Evolutionary conservation across 2,329 filamentous ascomycete genomes (phyloP), one percentile per base, ranked within the genome.

Genomic region (Cordyceps fumosorosea): DNA sequence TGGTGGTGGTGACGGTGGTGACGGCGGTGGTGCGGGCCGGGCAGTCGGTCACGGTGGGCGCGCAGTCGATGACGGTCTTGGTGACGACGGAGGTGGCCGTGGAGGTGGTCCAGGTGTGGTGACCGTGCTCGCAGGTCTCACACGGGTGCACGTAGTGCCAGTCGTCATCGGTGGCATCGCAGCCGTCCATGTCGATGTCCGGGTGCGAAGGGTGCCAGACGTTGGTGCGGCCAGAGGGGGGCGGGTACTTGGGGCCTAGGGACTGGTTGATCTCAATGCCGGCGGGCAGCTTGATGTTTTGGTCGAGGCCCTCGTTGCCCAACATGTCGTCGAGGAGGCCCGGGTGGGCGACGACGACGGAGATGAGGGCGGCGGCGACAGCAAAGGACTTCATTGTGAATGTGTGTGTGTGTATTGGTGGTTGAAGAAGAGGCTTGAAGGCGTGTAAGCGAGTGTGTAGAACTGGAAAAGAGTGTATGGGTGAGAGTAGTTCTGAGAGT

Each of bases 51-150:
- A 74, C 72, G 50, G 70, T 67, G 51, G 73, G 67, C 22, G 70
- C 65, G 69, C 77, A 79, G 71, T 70, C 72, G 66, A 71, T 71
- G 67, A 80, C 66, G 58, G 77, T 80, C 61, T 71, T 71, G 56
- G 72, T 69, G 47, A 70, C 68, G 22, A 76, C 78, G 58, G 69
- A 68, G 58, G 72, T 77, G 67, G 78, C 67, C 64, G 76, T 79
- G 70, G 73, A 76, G 44, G 75, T 78, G 29, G 72, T 74, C 75
- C 75, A 79, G 65, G 69, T 69, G 66, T 73, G 69, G 51, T 69
- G 62, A 47, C 67, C 65, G 58, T 67, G 64, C n/a, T 65, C 64
- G 62, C 70, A 57, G 60, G 65, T 67, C 62, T 68, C 65, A 63
- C 72, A 71, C 47, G 70, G 70, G 64, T 72, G 72, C 47, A 74